A percentile compares a stretch with the other conserved stretches of the same genome.
These are phyloP conservation scores for Sungouiozyma ichnusensis DNA, from an alignment of 805 yeast genomes.

Conservation along the genomic window DNA sequence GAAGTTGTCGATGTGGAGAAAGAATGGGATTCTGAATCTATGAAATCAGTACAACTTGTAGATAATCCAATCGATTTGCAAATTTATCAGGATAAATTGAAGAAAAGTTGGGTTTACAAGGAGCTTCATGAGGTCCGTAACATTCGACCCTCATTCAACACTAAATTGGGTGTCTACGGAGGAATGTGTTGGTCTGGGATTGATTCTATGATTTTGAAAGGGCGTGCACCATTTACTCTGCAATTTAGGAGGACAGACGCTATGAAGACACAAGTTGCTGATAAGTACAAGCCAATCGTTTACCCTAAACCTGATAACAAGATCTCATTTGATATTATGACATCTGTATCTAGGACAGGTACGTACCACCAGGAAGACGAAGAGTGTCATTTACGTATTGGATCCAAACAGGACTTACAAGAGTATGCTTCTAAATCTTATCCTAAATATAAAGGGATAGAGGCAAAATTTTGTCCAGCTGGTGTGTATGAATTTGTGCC, in stretches of 20 bases:
- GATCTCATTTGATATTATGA: conserved; percentile 80
- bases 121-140: conserved; percentile 82
- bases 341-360: conserved; percentile 94
- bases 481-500: conserved; percentile 90
- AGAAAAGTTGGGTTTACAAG: conserved; percentile 74
- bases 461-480: conserved; percentile 92
- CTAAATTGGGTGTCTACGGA: conserved; percentile 64
- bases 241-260: conserved; percentile 63
- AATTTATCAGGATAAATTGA: conserved; percentile 53
- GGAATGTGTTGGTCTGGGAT: conserved; percentile 82
- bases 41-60: conserved; percentile 22
- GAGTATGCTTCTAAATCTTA: conserved; percentile 60
- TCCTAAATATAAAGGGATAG: conserved; percentile 78
- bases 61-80: conserved; percentile 34
- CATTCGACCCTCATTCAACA: conserved; percentile 81
- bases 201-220: conserved; percentile 66
- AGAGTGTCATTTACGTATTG: conserved; percentile 69
- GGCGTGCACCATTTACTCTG: conserved; percentile 83
- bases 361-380: conserved; percentile 94
- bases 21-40: conserved; percentile 18
- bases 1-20: conserved; percentile 33
- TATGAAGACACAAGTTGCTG: conserved; percentile 57
- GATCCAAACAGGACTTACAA: conserved; percentile 46
- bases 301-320: conserved; percentile 96
- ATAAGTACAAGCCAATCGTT: conserved; percentile 55